A percentile compares a stretch with the other conserved stretches of the same genome.
These are phyloP conservation scores for Podila epigama DNA, from an alignment of 192 early-diverging fungal species.

Conservation along the genomic window DNA sequence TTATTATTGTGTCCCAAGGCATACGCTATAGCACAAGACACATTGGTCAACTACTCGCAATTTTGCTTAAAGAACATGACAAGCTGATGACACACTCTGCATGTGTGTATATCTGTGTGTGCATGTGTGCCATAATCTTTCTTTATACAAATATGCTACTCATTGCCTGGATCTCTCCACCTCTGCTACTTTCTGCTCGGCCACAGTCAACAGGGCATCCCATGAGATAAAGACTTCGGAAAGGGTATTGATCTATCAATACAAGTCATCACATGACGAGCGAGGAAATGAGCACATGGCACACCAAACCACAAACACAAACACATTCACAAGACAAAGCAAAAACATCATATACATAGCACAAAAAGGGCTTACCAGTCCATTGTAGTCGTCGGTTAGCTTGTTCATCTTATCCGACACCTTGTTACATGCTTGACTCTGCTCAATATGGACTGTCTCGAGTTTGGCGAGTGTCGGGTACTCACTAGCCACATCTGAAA, in stretches of 20 bases:
- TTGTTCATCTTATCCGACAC: conserved; percentile 37
- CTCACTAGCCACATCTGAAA: conserved; percentile 27
- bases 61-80: too few relatives aligned
- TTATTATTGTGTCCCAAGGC: too few relatives aligned
- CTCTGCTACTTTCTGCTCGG: conserved; percentile 35
- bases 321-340: neutral
- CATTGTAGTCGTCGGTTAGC: conserved; percentile 40
- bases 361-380: too few relatives aligned
- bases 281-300: neutral
- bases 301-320: neutral
- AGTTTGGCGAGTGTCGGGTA: conserved; percentile 36
- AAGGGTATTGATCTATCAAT: conserved; percentile 34
- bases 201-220: conserved; percentile 36
- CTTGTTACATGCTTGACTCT: conserved; percentile 29
- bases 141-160: too few relatives aligned
- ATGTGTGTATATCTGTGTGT: neutral
- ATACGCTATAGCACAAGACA: too few relatives aligned
- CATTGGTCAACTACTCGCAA: too few relatives aligned
- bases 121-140: neutral
- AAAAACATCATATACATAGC: neutral
- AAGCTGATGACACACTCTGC: too few relatives aligned
- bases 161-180: conserved; percentile 14
- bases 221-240: conserved; percentile 43
- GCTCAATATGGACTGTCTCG: conserved; percentile 40
- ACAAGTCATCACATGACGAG: neutral